phyloP scores from a whole-genome alignment of 1,284 basidiomycete genomes.

The Phylloboletellus chloephorus region DNA sequence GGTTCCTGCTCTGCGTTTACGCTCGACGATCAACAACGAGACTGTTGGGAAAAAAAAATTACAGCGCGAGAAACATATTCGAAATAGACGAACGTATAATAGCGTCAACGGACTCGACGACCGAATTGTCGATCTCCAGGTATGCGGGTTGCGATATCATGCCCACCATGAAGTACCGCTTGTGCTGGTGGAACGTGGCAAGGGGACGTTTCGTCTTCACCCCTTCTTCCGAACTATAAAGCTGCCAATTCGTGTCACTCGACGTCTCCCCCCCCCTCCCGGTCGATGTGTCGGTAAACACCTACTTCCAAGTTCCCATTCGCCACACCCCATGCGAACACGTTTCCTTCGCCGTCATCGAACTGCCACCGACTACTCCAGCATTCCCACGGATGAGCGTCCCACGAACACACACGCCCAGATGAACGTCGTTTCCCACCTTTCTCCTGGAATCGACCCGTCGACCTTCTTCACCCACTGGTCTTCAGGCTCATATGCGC shows the following conservation, averaged over 20 bases:
- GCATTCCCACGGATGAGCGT: slow-evolving; percentile 5
- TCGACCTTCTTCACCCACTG: slow-evolving; percentile 20
- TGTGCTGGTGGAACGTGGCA: slow-evolving; percentile 36
- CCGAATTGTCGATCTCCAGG: slow-evolving; percentile 34
- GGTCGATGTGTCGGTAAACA: background rate
- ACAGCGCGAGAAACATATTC: background rate
- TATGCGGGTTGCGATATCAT: slow-evolving; percentile 36
- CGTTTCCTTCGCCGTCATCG: slow-evolving; percentile 20
- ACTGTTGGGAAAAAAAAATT: slow-evolving; percentile 12
- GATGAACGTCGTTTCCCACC: slow-evolving; percentile 8
- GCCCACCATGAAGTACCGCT: slow-evolving; percentile 34
- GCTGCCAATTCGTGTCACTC: slow-evolving; percentile 10
- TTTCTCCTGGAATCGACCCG: slow-evolving; percentile 15
- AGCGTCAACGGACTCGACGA: slow-evolving; percentile 35
- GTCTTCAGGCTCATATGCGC: slow-evolving; percentile 8
- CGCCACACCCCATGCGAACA: slow-evolving; percentile 19
- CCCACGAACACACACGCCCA: background rate
- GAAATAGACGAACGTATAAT: slow-evolving; percentile 32
- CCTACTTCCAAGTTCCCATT: slow-evolving; percentile 15
- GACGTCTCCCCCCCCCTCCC: background rate
- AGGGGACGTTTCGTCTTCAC: slow-evolving; percentile 19
- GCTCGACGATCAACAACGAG: slow-evolving; percentile 21
- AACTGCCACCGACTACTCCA: slow-evolving; percentile 24
- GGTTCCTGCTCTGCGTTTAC: slow-evolving; percentile 12
- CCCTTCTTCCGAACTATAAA: slow-evolving; percentile 13